A percentile compares a stretch with the other conserved stretches of the same genome.
phyloP scores from a whole-genome alignment of 2,329 filamentous ascomycete genomes.

The Fusarium camptoceras region DNA sequence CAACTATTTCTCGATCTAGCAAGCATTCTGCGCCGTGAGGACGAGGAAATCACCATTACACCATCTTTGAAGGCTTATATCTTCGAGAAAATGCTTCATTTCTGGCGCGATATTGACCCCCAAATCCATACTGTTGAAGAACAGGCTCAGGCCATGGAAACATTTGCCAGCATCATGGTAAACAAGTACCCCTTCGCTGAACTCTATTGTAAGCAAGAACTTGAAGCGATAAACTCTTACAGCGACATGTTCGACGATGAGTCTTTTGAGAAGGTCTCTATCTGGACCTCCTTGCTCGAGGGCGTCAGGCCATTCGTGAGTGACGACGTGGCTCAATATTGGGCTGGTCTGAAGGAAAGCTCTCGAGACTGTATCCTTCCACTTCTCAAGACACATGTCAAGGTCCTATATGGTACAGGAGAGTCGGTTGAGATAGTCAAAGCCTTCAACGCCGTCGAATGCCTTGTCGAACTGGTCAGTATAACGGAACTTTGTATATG shows the following conservation, averaged over 20 bases:
- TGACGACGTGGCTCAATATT: background rate
- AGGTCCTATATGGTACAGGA: background rate
- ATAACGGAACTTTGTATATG: background rate
- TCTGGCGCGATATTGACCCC: background rate
- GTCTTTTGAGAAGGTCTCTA: background rate
- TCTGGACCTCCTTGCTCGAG: background rate
- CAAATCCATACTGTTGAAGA: background rate
- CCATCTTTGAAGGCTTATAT: background rate
- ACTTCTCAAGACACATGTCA: background rate
- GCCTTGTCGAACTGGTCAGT: background rate
- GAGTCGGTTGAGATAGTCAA: too few relatives aligned
- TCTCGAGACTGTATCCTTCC: background rate
- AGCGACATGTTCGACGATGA: background rate
- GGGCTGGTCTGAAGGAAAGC: background rate
- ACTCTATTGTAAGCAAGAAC: background rate
- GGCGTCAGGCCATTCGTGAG: accelerated
- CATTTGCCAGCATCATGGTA: background rate
- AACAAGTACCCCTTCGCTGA: background rate
- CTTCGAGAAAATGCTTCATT: accelerated
- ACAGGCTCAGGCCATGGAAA: background rate
- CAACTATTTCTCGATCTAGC: background rate
- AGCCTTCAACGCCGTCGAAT: background rate
- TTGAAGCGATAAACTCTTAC: background rate
- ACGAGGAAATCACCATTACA: accelerated
- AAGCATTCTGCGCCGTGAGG: background rate